Evolutionary conservation across 495 filamentous ascomycete genomes (phyloP).

Genomic region (Aspergillus olivimuriae): DNA sequence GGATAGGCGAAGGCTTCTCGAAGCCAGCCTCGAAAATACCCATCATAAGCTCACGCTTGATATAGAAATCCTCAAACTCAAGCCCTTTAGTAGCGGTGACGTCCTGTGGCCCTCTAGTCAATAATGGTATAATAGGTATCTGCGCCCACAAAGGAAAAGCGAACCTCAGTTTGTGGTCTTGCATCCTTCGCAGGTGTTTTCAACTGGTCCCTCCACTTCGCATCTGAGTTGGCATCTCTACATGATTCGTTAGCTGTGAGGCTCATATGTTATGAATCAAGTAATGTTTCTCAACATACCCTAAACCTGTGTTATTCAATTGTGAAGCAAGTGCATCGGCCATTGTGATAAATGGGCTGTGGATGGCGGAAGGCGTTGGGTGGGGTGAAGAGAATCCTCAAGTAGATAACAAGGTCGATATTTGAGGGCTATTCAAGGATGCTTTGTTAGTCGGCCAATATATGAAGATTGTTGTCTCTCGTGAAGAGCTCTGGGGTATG

Average conservation of each 20-base stretch:
- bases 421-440: too few species aligned
- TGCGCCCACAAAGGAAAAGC: too few species aligned
- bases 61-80: conserved; percentile 93
- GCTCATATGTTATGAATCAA: not conserved
- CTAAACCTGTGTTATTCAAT: conserved; percentile 64
- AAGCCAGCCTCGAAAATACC: conserved; percentile 98
- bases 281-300: conserved; percentile 42
- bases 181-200: conserved; percentile 77
- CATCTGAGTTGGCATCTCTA: conserved; percentile 50
- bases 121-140: too few species aligned
- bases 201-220: conserved; percentile 72
- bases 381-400: too few species aligned
- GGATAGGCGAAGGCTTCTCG: conserved; percentile 96
- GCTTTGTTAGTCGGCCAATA: too few species aligned
- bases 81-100: conserved; percentile 95
- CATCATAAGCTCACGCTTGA: conserved; percentile 94
- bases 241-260: not conserved
- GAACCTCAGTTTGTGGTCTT: conserved; percentile 89
- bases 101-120: conserved; percentile 68
- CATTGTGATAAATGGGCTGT: conserved; percentile 49
- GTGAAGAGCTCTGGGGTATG: too few species aligned
- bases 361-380: too few species aligned
- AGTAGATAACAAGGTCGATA: too few species aligned
- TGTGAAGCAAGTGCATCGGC: conserved; percentile 59
- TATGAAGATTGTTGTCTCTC: too few species aligned